Evolutionary conservation across 2,329 filamentous ascomycete species (phyloP), one percentile per base, ranked within the genome.

Genomic region (Diaporthe sp.): DNA sequence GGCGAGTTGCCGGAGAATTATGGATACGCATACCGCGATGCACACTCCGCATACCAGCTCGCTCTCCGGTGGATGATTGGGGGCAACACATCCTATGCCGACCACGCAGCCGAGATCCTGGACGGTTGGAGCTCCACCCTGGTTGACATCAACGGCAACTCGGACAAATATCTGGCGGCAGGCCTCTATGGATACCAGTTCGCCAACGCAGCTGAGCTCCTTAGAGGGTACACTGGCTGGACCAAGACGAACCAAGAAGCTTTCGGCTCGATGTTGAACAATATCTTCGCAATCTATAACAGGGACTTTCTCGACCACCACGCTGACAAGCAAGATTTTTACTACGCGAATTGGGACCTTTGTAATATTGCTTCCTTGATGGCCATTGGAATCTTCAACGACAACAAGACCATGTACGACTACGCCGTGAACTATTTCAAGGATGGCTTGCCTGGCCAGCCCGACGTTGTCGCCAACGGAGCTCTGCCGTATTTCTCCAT

Each of bases 151-250:
- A 70, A 66, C 27, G 82, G 83, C 0, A 80, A 61, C 27, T 75
- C 77, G 15, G 83, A 85, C 74, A 79, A 77, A 35, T 81, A 77
- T 72, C 80, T 85, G 12, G 82, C 82, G 0, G 76, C 81, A 0
- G 83, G 83, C 0, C 71, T 85, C 1, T 83, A 85, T 59, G 83
- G 83, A 0, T 87, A 84, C 74, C 78, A 85, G 69, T 78, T 84
- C 30, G 83, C 83, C 25, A 85, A 84, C 61, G 83, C 80, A 0
- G 83, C 81, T 4, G 83, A 85, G 73, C 77, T 84, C 10, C 78
- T 84, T 53, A 76, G 81, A 1, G 58, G 27, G n/a, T 79, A 84
- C 66, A 10, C 75, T 71, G 35, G 37, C 25, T 63, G 58, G 58
- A 37, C 39, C 7, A 30, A 15, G 17, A 32, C 58, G 8, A 63